Conservation (phyloP, 257 asterid species). For the Plectranthus barbatus region DNA sequence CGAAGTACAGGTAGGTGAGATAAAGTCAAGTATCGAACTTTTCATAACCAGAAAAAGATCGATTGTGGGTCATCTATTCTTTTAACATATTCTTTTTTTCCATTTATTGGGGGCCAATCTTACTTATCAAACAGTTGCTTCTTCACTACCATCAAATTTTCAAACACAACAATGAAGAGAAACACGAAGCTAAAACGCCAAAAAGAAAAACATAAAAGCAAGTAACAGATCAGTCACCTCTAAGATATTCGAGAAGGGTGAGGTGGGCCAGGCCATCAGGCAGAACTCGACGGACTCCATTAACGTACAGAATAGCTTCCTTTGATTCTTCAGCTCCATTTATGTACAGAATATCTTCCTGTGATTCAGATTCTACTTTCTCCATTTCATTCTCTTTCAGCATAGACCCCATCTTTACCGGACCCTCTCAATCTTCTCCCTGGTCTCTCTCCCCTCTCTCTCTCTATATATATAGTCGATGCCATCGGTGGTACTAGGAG, state of each 20-base stretch:
- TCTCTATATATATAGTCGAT: background rate
- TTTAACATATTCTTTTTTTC: background rate
- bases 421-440: background rate
- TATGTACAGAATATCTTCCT: slow-evolving; percentile 65
- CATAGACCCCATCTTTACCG: slow-evolving; percentile 55
- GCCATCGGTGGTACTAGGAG: too few relatives aligned
- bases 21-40: background rate
- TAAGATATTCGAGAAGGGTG: slow-evolving; percentile 89
- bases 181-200: background rate
- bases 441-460: background rate
- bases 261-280: slow-evolving; percentile 85
- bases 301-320: slow-evolving; percentile 71
- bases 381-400: slow-evolving; percentile 31
- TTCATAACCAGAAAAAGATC: too few relatives aligned
- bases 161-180: background rate
- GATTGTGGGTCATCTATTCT: background rate
- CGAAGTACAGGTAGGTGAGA: background rate
- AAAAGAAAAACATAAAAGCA: background rate
- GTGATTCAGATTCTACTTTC: slow-evolving; percentile 13
- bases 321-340: slow-evolving; percentile 65
- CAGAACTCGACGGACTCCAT: slow-evolving; percentile 81
- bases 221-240: slow-evolving; percentile 38
- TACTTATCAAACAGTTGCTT: background rate
- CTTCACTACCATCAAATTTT: background rate
- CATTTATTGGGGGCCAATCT: too few relatives aligned